phyloP scores from a whole-genome alignment of 2,329 filamentous ascomycete species.

The Aspergillus calidoustus region DNA sequence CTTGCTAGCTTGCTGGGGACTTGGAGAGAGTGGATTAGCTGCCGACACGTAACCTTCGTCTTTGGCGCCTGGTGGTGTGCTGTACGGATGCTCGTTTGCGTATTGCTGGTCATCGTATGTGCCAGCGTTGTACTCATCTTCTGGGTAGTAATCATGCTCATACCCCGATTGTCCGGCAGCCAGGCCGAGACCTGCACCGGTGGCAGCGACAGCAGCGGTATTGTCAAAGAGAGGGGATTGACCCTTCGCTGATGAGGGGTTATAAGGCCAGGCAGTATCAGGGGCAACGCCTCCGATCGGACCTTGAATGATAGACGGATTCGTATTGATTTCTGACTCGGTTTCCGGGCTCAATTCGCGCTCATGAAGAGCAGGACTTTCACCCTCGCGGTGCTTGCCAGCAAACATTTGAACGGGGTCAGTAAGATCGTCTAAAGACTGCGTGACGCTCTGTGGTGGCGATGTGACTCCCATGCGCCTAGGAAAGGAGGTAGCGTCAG shows the following conservation, averaged over 20 bases:
- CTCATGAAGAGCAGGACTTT: conserved; percentile 39
- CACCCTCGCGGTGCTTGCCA: conserved; percentile 77
- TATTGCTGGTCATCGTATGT: conserved; percentile 45
- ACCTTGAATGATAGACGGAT: conserved; percentile 81
- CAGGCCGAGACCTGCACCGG: conserved; percentile 58
- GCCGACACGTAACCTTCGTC: conserved; percentile 94
- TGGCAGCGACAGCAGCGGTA: conserved; percentile 50
- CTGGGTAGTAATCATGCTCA: conserved; percentile 65
- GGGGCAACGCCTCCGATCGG: conserved; percentile 64
- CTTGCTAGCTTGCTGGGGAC: conserved; percentile 51
- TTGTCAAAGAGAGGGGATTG: conserved; percentile 33
- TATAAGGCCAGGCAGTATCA: conserved; percentile 59
- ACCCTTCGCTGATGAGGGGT: conserved; percentile 57
- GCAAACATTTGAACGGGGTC: conserved; percentile 64
- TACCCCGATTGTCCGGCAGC: conserved; percentile 61
- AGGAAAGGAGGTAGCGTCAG: conserved; percentile 45
- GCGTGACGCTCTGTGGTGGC: conserved; percentile 59
- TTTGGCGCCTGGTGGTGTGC: conserved; percentile 64
- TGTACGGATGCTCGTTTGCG: conserved; percentile 46
- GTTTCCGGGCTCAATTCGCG: conserved; percentile 49
- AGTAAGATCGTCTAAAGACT: conserved; percentile 50
- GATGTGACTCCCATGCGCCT: conserved; percentile 51
- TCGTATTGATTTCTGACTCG: conserved; percentile 72
- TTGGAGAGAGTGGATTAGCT: conserved; percentile 60
- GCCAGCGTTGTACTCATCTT: conserved; percentile 42